Conservation (phyloP, 2,329 filamentous ascomycete genomes). For the Xylaria digitata region DNA sequence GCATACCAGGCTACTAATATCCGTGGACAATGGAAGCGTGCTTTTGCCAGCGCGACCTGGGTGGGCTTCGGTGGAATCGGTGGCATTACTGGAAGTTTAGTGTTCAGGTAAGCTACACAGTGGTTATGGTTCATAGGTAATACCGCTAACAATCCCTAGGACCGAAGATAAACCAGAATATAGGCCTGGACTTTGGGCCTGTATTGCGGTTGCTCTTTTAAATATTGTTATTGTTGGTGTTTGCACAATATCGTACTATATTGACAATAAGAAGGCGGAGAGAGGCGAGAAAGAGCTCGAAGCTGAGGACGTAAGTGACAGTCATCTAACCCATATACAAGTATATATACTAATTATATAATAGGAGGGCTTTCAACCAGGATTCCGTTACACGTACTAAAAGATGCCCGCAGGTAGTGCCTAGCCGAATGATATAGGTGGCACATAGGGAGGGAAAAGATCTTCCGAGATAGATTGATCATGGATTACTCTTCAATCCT, state of each 20-base stretch:
- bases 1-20: constrained; percentile 90
- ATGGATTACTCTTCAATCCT: not conserved
- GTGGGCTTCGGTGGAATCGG: constrained; percentile 82
- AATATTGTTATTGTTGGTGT: constrained; percentile 59
- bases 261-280: constrained; percentile 63
- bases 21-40: constrained; percentile 88
- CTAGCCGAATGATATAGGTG: not conserved
- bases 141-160: constrained; percentile 35
- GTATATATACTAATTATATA: constrained; percentile 23
- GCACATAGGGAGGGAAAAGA: not conserved
- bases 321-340: not conserved
- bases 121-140: not conserved
- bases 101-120: constrained; percentile 65
- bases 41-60: constrained; percentile 79
- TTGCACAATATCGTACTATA: constrained; percentile 56
- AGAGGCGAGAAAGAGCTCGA: constrained; percentile 65
- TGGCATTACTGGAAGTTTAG: constrained; percentile 78
- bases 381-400: constrained; percentile 57
- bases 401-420: not conserved
- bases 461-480: not conserved
- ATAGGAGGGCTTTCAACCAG: constrained; percentile 54
- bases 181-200: constrained; percentile 65
- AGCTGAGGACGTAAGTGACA: constrained; percentile 59
- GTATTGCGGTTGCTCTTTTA: constrained; percentile 62
- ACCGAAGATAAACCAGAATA: constrained; percentile 62